Conservation (phyloP, 306 rosid genomes). For the Pachyrhizus erosus region DNA sequence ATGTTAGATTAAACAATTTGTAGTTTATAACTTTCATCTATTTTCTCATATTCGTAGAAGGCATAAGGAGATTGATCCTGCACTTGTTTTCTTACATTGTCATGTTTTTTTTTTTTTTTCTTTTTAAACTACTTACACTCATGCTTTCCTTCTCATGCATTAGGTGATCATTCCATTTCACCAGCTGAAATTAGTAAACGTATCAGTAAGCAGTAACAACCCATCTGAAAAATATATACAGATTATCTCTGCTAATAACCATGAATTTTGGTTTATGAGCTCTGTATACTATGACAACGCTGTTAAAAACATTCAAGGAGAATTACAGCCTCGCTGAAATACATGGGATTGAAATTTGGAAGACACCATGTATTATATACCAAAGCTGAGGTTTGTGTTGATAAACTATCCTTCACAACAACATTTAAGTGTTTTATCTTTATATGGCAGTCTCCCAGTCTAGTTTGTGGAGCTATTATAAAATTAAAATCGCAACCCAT, state of each 20-base stretch:
- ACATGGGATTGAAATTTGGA: not conserved
- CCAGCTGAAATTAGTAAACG: conserved; percentile 86
- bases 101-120: no score
- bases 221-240: conserved; percentile 78
- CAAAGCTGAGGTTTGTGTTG: conserved; percentile 40
- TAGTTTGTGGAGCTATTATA: conserved; percentile 41
- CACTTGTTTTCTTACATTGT: no score
- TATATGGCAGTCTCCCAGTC: conserved; percentile 7
- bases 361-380: conserved; percentile 33
- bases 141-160: conserved; percentile 38
- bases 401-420: conserved; percentile 20
- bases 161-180: conserved; percentile 91
- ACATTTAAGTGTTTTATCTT: conserved; percentile 37
- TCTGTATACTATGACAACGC: conserved; percentile 87
- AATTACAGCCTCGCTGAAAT: conserved; percentile 58
- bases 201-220: conserved; percentile 83
- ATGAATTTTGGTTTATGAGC: conserved; percentile 99
- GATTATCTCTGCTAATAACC: conserved; percentile 89
- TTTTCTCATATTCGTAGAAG: not conserved
- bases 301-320: conserved; percentile 76
- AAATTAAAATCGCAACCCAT: no score
- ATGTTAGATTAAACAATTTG: not conserved
- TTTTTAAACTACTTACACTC: no score
- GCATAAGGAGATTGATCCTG: not conserved
- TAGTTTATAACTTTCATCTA: not conserved